Base-by-base conservation (phyloP, 192 early-diverging fungal genomes). In the Coemansia sp. region DNA sequence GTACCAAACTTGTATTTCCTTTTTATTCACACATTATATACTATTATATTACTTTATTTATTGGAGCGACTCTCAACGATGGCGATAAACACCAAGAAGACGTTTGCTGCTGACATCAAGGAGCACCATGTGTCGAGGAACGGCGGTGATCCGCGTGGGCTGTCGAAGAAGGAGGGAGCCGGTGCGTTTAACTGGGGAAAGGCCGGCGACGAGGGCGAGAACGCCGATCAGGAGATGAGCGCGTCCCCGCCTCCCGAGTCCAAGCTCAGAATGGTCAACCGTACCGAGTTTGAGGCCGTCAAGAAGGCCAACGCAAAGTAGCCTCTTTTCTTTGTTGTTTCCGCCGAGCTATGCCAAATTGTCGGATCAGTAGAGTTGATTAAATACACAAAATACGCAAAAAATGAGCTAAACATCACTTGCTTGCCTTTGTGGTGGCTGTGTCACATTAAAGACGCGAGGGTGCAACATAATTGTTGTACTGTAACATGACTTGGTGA, bases 111-210 rank as follows among this genome's bases (percentile, higher is more conserved):
- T 10, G 62, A 60, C 19, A 66, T 42, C 60, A 73, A 67, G 60
- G 64, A 73, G 10, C 59, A 53, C 29, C 70, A 73, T 63, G 35
- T 73, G 11, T 43, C 70, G 41, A 64, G 70, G 50, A 73, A 62
- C 41, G 70, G 64, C 7, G 59, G 37, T 22, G 64, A 67, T 33
- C 48, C 53, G 1, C 70, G 70, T 12, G 60, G 54, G 0, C 41
- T 42, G 29, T 14, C 48, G 48, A 73, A 73, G 60, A 73, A 67
- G 58, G 59, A 62, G 24, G 70, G 70, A 21, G 56, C 59, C 12
- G 70, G 70, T 1, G 43, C 32, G 24, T 55, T 58, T 33, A 73
- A 73, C 64, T 73, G 70, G 70, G 70, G 70, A 6, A 58, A 15
- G 21, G 52, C 35, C 3, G 52, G 39, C 14, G 19, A 35, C 21